These are phyloP conservation scores for Lipomyces orientalis DNA, from an alignment of 805 yeast genomes.

Conservation along the genomic window DNA sequence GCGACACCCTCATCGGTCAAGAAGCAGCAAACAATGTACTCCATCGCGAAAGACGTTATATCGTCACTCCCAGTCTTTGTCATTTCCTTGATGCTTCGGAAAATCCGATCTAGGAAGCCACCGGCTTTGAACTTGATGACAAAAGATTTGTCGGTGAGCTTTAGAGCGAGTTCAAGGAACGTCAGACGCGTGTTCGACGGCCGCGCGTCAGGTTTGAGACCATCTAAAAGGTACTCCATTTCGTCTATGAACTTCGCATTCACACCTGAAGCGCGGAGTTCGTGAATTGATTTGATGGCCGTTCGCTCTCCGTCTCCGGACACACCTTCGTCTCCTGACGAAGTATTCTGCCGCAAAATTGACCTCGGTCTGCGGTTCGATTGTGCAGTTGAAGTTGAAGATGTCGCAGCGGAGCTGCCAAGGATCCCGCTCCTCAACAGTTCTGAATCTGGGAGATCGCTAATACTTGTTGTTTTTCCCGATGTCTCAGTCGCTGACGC, in stretches of 20 bases:
- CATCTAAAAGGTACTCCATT: slow-evolving; percentile 38
- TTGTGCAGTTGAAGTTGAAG: background rate
- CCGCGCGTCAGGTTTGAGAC: slow-evolving; percentile 17
- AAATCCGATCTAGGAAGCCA: slow-evolving; percentile 22
- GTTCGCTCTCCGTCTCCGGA: slow-evolving; percentile 13
- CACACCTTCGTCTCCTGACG: slow-evolving; percentile 1
- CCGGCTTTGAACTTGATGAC: slow-evolving; percentile 27
- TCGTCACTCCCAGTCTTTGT: slow-evolving; percentile 13
- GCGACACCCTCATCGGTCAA: slow-evolving; percentile 30
- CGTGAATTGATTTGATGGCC: slow-evolving; percentile 35
- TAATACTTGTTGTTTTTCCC: background rate
- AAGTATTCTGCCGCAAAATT: slow-evolving; percentile 2
- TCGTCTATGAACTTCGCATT: slow-evolving; percentile 38
- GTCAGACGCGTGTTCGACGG: slow-evolving; percentile 21
- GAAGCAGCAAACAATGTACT: slow-evolving; percentile 16
- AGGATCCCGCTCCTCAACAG: slow-evolving; percentile 7
- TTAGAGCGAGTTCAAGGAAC: slow-evolving; percentile 30
- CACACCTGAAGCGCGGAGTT: slow-evolving; percentile 37
- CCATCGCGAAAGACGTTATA: slow-evolving; percentile 24
- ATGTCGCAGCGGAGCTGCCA: background rate
- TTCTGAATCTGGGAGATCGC: slow-evolving; percentile 25
- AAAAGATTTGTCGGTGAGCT: slow-evolving; percentile 30
- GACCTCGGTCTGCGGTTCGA: background rate
- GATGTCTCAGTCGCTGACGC: background rate
- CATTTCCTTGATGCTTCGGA: slow-evolving; percentile 1